These are phyloP conservation scores for Hypocreales sp. DNA, from an alignment of 2,329 filamentous ascomycete species.

Conservation along the genomic window DNA sequence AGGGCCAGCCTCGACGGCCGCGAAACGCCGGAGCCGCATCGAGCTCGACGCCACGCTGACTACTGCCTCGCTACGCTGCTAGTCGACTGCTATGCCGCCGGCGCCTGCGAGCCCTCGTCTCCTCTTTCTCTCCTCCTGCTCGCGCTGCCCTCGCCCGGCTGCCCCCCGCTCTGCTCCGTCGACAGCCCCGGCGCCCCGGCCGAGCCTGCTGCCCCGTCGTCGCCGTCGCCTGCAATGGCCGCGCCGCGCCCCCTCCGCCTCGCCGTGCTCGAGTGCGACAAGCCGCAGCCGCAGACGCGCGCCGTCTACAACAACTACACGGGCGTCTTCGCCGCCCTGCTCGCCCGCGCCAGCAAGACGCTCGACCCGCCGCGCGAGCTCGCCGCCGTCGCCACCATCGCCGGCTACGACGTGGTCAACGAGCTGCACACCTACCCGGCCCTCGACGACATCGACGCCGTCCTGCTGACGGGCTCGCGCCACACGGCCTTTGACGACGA, in stretches of 20 bases:
- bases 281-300: constrained; percentile 47
- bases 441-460: constrained; percentile 60
- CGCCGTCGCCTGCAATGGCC: not conserved
- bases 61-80: no score
- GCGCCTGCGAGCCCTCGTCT: no score
- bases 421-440: constrained; percentile 52
- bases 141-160: no score
- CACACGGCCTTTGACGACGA: constrained; percentile 26
- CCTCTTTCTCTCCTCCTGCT: no score
- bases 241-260: constrained; percentile 46
- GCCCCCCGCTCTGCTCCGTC: no score
- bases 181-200: no score
- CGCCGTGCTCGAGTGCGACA: constrained; percentile 81
- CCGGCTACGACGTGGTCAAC: constrained; percentile 55
- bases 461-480: constrained; percentile 68
- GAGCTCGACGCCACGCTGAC: no score
- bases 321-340: constrained; percentile 49
- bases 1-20: no score
- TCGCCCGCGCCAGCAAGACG: constrained; percentile 35
- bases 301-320: constrained; percentile 58
- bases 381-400: constrained; percentile 36
- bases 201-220: no score
- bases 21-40: no score
- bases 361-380: constrained; percentile 25
- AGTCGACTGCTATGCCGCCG: no score